Evolutionary conservation across 345 rosid genomes (phyloP).

Genomic region (Arabis alpina): DNA sequence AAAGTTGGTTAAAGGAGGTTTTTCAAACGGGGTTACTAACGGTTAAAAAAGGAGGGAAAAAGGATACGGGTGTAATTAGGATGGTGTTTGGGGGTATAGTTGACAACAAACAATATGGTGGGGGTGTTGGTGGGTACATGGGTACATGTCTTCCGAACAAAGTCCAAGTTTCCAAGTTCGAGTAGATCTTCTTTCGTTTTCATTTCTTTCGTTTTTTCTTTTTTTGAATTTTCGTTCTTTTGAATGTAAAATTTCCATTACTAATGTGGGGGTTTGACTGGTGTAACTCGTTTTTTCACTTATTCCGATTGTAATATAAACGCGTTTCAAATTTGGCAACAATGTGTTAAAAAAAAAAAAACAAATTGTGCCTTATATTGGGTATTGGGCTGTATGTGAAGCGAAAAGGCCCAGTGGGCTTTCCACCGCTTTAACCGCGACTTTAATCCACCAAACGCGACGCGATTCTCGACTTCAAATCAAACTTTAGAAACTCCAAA

Average conservation of each 20-base stretch:
- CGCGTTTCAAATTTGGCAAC: constrained; percentile 12
- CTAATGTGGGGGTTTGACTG: constrained; percentile 49
- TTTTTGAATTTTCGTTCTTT: background rate
- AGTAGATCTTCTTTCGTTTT: constrained; percentile 33
- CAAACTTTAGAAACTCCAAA: background rate
- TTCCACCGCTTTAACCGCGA: background rate
- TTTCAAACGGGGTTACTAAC: constrained; percentile 57
- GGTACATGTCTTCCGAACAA: constrained; percentile 50
- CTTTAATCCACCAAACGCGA: background rate
- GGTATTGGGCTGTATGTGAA: no score
- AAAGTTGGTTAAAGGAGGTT: constrained; percentile 72
- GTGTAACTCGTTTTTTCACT: constrained; percentile 34
- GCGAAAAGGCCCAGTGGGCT: constrained; percentile 13
- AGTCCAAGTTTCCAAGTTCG: constrained; percentile 48
- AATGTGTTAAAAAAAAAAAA: no score
- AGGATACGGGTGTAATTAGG: constrained; percentile 50
- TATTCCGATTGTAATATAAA: constrained; percentile 35
- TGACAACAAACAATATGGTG: constrained; percentile 47
- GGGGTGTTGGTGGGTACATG: constrained; percentile 47
- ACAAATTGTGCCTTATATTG: no score
- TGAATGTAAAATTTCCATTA: constrained; percentile 45
- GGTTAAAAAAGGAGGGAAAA: constrained; percentile 44
- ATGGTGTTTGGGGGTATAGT: constrained; percentile 51
- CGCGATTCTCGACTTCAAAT: background rate
- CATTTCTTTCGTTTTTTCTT: constrained; percentile 18